Base-by-base conservation (phyloP, 495 filamentous ascomycete species). In the Penicillium tannophilum region DNA sequence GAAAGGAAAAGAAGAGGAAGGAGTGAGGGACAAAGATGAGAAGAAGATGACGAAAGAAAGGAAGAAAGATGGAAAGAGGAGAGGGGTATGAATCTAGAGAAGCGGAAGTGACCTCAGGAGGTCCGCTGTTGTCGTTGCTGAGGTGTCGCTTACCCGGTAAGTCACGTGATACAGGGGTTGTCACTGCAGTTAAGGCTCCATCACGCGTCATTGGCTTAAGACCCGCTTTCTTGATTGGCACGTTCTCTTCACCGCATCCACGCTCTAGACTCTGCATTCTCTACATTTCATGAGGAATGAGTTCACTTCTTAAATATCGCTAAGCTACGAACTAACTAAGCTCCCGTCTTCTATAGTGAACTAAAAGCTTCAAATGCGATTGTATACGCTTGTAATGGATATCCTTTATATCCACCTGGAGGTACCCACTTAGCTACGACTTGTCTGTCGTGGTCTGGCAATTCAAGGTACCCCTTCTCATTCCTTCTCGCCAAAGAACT, bases 81-180 rank as follows among this genome's bases (percentile, higher is more conserved):
- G 60, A 45, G 54, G 53, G 43, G 60, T 59, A 36, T 48, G 61
- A 62, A 61, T 65, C 59, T 66, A 65, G 64, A 59, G 67, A 68
- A 52, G 61, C 65, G 65, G 67, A 68, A 71, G 74, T 74, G 74
- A 76, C 75, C 74, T 76, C 75, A 75, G 72, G 75, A 78, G 75
- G 66, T 61, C 73, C 64, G 54, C 63, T 65, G 65, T 63, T 65
- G 72, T 69, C 64, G 69, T 74, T 76, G 75, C 75, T 78, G 75
- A 78, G 75, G 75, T 78, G 75, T 76, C 74, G 72, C 74, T 78
- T 76, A 76, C 71, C 66, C 63, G 61, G 46, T 1, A 11, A 20
- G 56, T 77, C 75, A 78, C 75, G 73, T 78, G 75, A 65, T 24
- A 46, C 35, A 52, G 30, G 52, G 52, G 52, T 35, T 42, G 23